Percentiles rank a stretch among this genome's conserved stretches.
These are phyloP conservation scores for Asterophora parasitica DNA, from an alignment of 768 basidiomycete genomes.

Conservation along the genomic window DNA sequence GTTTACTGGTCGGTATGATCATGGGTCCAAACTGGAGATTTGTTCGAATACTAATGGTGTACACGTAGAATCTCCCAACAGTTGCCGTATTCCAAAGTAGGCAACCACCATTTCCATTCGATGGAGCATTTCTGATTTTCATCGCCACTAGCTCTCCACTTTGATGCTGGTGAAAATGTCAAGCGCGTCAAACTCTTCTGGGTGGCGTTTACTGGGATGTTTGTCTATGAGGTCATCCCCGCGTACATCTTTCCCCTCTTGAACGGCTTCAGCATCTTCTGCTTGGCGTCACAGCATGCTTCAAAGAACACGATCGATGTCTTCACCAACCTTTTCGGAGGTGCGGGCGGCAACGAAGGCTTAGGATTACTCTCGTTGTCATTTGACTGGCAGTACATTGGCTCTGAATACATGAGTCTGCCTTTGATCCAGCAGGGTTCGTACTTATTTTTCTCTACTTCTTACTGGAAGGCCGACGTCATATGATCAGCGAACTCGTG, in stretches of 20 bases:
- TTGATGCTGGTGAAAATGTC: constrained; percentile 35
- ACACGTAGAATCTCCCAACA: constrained; percentile 44
- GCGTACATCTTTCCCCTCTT: constrained; percentile 60
- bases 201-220: constrained; percentile 31
- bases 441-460: neutral
- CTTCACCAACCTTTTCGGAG: constrained; percentile 65
- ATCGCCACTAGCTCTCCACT: constrained; percentile 39
- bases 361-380: constrained; percentile 55
- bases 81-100: constrained; percentile 58
- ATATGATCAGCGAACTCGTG: constrained; percentile 51
- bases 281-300: constrained; percentile 50
- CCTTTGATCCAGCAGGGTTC: constrained; percentile 54
- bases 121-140: neutral
- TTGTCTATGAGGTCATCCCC: constrained; percentile 48
- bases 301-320: constrained; percentile 38
- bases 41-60: too few relatives aligned
- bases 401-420: constrained; percentile 44
- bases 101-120: neutral
- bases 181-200: neutral
- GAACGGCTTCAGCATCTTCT: constrained; percentile 57
- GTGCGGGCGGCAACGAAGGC: constrained; percentile 62
- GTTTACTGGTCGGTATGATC: constrained; percentile 51
- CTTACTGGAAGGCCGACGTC: neutral
- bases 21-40: neutral
- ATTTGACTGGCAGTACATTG: constrained; percentile 70